Evolutionary conservation across 2,329 filamentous ascomycete species (phyloP).

Genomic region (Arachnopeziza araneosa): DNA sequence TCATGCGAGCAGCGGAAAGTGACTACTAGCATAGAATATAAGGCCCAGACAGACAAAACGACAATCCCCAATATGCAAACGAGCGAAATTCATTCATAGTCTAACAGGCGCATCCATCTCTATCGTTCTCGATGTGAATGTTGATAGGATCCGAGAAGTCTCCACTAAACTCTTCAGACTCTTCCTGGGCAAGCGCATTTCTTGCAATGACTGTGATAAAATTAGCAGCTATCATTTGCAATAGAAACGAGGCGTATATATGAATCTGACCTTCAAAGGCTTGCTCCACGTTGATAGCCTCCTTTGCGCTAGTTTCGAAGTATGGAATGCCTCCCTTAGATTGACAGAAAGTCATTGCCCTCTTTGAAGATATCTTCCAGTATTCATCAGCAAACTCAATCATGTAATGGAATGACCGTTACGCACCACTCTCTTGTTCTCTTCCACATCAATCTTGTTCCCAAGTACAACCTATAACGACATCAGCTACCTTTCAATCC

Average conservation of each 20-base stretch:
- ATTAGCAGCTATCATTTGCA: neutral
- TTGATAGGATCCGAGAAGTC: slow-evolving; percentile 98
- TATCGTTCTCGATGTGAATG: slow-evolving; percentile 91
- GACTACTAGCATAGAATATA: slow-evolving; percentile 2
- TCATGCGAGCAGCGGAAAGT: slow-evolving; percentile 3
- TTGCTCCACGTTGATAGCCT: slow-evolving; percentile 95
- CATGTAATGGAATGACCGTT: neutral
- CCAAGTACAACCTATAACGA: slow-evolving; percentile 74
- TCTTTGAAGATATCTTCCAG: slow-evolving; percentile 79
- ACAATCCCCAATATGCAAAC: slow-evolving; percentile 2
- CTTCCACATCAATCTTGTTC: slow-evolving; percentile 98
- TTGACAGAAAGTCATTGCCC: slow-evolving; percentile 95
- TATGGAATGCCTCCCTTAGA: slow-evolving; percentile 97
- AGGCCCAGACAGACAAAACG: slow-evolving; percentile 2
- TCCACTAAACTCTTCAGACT: slow-evolving; percentile 94
- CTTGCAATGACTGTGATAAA: slow-evolving; percentile 74
- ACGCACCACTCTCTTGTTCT: slow-evolving; percentile 85
- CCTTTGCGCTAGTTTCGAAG: slow-evolving; percentile 98
- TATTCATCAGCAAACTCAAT: slow-evolving; percentile 17
- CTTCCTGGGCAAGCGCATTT: slow-evolving; percentile 92
- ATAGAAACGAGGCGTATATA: neutral
- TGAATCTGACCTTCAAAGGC: slow-evolving; percentile 55
- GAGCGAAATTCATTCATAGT: slow-evolving; percentile 2
- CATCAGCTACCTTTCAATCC: slow-evolving; percentile 1
- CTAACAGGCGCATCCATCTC: slow-evolving; percentile 90